Base-by-base conservation (phyloP, 495 filamentous ascomycete genomes). In the Aspergillus baeticus region DNA sequence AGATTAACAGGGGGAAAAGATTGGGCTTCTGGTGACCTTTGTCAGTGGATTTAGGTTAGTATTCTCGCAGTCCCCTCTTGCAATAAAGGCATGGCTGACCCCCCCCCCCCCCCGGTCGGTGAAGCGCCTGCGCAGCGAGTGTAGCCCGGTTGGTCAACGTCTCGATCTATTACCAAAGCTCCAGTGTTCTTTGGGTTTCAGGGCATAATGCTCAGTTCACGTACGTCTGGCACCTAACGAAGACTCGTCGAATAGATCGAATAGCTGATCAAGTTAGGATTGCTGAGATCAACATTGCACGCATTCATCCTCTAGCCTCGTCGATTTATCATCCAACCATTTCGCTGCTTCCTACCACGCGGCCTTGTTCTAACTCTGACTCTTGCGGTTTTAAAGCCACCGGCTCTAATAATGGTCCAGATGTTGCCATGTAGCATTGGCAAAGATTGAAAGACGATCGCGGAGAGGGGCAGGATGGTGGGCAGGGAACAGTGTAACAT, bases 161-260 rank as follows among this genome's bases (percentile, higher is more conserved):
- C 36, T 42, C 37, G 8, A 15, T 53, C 3, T 7, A 41, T 13
- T 39, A 42, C 20, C 21, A 46, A 22, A 53, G 18, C 13, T 20
- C 50, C 2, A 37, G 42, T 42, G 23, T 33, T 1, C 42, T 53
- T 14, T 53, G 50, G 50, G 20, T 20, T 6, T n/a, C 17, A 13
- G 49, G 50, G n/a, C 50, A 37, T 3, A 53, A 53, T 42, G 50
- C 50, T 20, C 15, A 53, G 50, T 53, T 53, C 33, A 22, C 50
- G 50, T 53, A 42, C 18, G 50, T 53, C 15, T n/a, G n/a, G n/a
- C n/a, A n/a, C n/a, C n/a, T n/a, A n/a, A n/a, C n/a, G n/a, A n/a
- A n/a, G n/a, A n/a, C n/a, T n/a, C n/a, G n/a, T n/a, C n/a, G n/a
- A n/a, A n/a, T n/a, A n/a, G n/a, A n/a, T n/a, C n/a, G n/a, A n/a